phyloP scores from a whole-genome alignment of 2,329 filamentous ascomycete species.

The Colletotrichum eleusines region DNA sequence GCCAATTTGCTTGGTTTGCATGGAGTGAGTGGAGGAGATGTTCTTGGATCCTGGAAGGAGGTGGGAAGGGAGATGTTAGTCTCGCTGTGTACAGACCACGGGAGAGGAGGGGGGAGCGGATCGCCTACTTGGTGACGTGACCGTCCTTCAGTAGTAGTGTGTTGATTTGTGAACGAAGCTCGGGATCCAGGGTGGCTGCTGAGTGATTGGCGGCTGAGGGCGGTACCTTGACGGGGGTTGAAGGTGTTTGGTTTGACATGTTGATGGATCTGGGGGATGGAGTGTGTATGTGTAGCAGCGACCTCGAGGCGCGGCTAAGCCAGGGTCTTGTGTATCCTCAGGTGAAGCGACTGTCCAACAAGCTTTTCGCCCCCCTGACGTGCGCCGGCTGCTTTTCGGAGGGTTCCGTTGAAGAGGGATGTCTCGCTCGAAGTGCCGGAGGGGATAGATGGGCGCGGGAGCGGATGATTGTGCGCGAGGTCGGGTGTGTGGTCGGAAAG shows the following conservation, averaged over 20 bases:
- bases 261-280: constrained; percentile 33
- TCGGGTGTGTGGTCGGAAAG: not conserved
- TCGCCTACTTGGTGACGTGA: constrained; percentile 67
- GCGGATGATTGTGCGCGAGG: not conserved
- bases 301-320: not conserved
- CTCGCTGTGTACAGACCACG: not conserved
- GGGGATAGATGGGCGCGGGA: not conserved
- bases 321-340: not conserved
- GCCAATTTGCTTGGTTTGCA: constrained; percentile 72
- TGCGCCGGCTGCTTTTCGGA: not conserved
- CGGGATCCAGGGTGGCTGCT: constrained; percentile 70
- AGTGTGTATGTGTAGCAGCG: constrained; percentile 9
- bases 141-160: constrained; percentile 68
- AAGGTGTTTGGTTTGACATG: constrained; percentile 60
- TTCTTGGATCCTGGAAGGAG: constrained; percentile 69
- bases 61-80: constrained; percentile 10
- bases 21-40: constrained; percentile 72
- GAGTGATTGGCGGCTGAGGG: constrained; percentile 70
- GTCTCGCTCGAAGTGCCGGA: not conserved
- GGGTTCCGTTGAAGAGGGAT: not conserved
- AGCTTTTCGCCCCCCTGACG: not conserved
- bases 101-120: constrained; percentile 16
- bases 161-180: constrained; percentile 74
- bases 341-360: not conserved
- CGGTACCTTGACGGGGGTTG: constrained; percentile 72